Evolutionary conservation across 768 basidiomycete species (phyloP).

Genomic region (Amanita rimosa): DNA sequence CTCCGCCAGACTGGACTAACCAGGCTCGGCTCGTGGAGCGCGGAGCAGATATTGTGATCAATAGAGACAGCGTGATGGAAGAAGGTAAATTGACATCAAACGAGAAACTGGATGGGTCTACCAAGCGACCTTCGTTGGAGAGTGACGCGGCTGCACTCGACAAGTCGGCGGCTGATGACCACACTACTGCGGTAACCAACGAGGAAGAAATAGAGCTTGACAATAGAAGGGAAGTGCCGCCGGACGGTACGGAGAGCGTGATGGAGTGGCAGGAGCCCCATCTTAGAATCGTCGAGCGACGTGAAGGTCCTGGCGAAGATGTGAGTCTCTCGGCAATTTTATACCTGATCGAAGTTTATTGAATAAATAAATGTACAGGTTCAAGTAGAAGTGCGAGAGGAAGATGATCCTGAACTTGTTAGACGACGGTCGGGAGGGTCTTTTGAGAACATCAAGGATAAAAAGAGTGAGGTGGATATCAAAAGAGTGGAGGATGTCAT

Average conservation of each 20-base stretch:
- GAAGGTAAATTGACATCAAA: constrained; percentile 10
- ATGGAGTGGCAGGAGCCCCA: constrained; percentile 66
- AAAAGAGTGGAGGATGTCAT: background rate
- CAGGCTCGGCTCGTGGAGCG: constrained; percentile 61
- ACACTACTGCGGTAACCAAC: background rate
- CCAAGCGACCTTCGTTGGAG: background rate
- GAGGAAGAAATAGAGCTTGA: background rate
- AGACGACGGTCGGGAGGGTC: background rate
- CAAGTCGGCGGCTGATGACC: background rate
- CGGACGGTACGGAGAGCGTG: constrained; percentile 8
- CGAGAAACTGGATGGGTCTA: background rate
- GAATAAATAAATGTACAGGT: background rate
- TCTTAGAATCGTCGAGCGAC: constrained; percentile 53
- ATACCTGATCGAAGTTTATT: background rate
- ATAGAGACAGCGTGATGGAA: constrained; percentile 60
- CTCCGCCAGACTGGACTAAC: constrained; percentile 69
- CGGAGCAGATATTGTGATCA: constrained; percentile 74
- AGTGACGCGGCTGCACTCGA: background rate
- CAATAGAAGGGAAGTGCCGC: constrained; percentile 4
- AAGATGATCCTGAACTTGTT: background rate
- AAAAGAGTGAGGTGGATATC: background rate
- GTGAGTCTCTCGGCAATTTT: constrained; percentile 26
- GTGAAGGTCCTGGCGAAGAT: constrained; percentile 49
- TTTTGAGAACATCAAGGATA: background rate
- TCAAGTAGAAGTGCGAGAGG: constrained; percentile 1